Conservation (phyloP, 345 rosid species). For the Eucalyptus marginata region DNA sequence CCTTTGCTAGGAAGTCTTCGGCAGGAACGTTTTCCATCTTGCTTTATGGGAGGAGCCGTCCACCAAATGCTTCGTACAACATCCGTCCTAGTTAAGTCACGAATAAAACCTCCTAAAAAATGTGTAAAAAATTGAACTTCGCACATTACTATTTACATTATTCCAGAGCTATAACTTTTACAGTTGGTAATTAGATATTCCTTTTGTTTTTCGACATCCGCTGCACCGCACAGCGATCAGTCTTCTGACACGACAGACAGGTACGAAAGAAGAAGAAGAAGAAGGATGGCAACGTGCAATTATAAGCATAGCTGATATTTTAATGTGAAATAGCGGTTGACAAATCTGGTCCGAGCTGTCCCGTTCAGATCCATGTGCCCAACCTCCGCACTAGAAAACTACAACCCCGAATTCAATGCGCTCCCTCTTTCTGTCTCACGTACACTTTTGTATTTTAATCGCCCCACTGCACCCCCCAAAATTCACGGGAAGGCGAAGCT, state of each 20-base stretch:
- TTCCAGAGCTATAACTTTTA: background rate
- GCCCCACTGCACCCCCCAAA: background rate
- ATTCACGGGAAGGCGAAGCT: background rate
- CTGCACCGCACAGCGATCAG: background rate
- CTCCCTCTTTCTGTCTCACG: background rate
- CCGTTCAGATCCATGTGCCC: background rate
- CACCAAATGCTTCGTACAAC: background rate
- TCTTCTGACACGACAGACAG: background rate
- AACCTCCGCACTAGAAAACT: background rate
- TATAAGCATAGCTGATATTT: background rate
- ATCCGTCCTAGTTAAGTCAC: background rate
- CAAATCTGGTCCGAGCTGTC: background rate
- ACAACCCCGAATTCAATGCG: background rate
- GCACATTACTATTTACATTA: background rate
- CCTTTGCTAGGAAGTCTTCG: background rate
- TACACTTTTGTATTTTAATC: background rate
- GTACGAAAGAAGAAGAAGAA: background rate
- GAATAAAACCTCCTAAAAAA: background rate
- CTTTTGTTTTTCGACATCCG: background rate
- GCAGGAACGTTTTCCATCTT: background rate
- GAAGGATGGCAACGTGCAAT: background rate
- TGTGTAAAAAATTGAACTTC: background rate
- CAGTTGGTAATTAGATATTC: background rate
- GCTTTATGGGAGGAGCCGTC: background rate
- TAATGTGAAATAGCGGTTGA: background rate